Base-by-base conservation (phyloP, 441 rosid species). In the Brassica balearica region DNA sequence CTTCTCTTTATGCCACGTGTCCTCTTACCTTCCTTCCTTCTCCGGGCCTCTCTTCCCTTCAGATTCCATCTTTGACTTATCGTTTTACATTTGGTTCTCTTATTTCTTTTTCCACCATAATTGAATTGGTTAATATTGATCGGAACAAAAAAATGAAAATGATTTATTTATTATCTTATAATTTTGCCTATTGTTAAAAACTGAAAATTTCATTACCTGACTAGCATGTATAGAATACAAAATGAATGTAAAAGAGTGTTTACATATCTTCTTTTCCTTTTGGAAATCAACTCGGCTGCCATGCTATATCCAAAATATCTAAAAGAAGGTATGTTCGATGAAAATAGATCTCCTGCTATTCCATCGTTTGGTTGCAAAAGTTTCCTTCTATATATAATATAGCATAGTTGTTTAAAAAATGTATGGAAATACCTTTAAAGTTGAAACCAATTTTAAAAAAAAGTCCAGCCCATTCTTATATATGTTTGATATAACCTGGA, bases 1-100 rank as follows among this genome's bases (percentile, higher is more conserved):
- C 79, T 80, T 80, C 72, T 69, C 11, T 69, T 71, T 65, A 1
- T 17, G 79, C 73, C 83, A 75, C 77, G 77, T 75, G 83, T 34
- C 61, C 7, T 46, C 58, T 58, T 11, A 58, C 73, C 76, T 65
- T 46, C 76, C 22, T 66, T 74, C 68, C 68, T 74, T 32, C 69
- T 34, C 76, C 73, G 80, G 80, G 53, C 72, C 76, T 79, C 82
- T 34, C 79, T 12, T 38, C 53, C 29, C 61, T 14, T 4, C 60
- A 20, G 46, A 68, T 68, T 68, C 76, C 78, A 53, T 55, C 59
- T 55, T 74, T 74, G 71, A 73, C 71, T 60, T 78, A 19, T 74
- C 20, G 14, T 69, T 38, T 53, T 73, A 38, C 20, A 12, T 22
- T 51, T 43, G 14, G 20, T 29, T 22, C 17, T 38, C 43, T 32